Conservation (phyloP, 192 early-diverging fungal genomes). For the Anaeromyces robustus region DNA sequence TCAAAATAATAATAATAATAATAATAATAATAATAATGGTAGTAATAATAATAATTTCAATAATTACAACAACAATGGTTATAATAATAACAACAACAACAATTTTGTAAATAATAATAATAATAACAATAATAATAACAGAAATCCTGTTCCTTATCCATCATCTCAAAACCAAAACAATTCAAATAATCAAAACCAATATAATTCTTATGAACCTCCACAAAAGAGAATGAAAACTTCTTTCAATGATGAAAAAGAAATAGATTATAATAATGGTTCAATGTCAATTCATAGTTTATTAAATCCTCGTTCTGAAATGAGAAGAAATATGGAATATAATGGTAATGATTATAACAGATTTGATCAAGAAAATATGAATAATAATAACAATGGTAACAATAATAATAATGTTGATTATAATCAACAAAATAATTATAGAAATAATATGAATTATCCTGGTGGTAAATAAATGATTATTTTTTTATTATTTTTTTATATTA, state of each 20-base stretch:
- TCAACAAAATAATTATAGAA: no score
- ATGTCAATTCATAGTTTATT: neutral
- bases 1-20: neutral
- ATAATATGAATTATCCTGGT: no score
- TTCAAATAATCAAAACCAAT: no score
- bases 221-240: neutral
- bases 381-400: no score
- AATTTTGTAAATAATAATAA: neutral
- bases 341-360: neutral
- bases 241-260: neutral
- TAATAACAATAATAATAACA: neutral
- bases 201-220: neutral
- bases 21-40: no score
- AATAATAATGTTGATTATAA: no score
- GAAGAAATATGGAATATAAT: neutral
- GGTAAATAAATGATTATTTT: no score
- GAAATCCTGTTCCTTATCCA: no score
- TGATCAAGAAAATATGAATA: neutral
- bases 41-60: neutral
- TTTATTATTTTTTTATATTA: no score
- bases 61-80: neutral
- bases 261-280: neutral
- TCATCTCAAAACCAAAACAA: no score
- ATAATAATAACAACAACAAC: neutral
- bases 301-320: neutral